Evolutionary conservation across 352 stramenopile species (phyloP), one percentile per base, ranked within the genome.

Genomic region (Halophytophthora batemanensis): DNA sequence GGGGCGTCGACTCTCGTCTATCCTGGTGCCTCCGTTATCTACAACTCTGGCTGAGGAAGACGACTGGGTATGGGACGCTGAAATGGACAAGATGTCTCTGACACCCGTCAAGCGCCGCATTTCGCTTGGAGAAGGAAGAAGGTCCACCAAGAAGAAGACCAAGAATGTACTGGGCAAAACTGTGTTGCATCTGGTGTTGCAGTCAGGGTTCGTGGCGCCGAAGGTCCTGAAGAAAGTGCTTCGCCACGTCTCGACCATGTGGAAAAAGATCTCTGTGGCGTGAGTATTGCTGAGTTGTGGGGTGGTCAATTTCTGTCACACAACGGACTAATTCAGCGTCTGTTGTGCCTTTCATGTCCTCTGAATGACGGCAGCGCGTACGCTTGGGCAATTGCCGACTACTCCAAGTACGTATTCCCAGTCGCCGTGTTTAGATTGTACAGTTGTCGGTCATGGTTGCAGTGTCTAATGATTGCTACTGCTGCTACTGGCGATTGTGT

Each of bases 331-430:
- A 35, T 22, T 21, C 17, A 17, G 6, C 7, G 29, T 28, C 29
- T 37, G 3, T 36, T 53, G 23, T 56, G 19, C 17, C 51, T 19
- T 23, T 21, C 59, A 8, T 22, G 48, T 6, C 33, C 33, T 38
- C n/a, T 6, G 11, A 17, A 17, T 38, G 33, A 17, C 3, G 49
- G 23, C 41, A 86, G 75, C 21, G 65, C 64, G 12, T 78, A 76
- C 35, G 74, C 76, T 23, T 87, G 76, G 74, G 51, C 51, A 28
- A 63, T 77, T 29, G 73, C 71, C 12, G 68, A 85, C 41, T 85
- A 76, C 43, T 53, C 58, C n/a, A 73, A 67, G 76, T 87, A 58
- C 28, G 71, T 65, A 17, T 7, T 18, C 11, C 22, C 3, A 28
- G 17, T 4, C 6, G 39, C n/a, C 29, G 25, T 3, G n/a, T 11